Evolutionary conservation across 306 rosid species (phyloP).

Genomic region (Malus fusca): DNA sequence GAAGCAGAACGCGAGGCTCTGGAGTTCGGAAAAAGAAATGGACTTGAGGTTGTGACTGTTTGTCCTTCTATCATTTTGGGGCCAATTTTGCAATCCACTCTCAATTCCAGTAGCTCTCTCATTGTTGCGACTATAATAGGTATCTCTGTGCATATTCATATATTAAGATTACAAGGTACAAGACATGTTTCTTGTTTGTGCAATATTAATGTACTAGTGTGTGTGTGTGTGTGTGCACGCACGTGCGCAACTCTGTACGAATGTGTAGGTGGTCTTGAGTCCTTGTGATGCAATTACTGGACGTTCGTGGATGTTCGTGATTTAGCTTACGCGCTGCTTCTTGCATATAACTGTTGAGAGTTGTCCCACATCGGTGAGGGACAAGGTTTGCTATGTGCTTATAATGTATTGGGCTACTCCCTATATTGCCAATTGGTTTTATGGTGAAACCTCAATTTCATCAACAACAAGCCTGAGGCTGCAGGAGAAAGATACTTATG

Average conservation of each 20-base stretch:
- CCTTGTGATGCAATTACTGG: constrained; percentile 21
- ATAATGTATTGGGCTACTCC: too few relatives aligned
- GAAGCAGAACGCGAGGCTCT: constrained; percentile 53
- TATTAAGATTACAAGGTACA: too few relatives aligned
- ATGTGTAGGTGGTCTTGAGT: constrained; percentile 15
- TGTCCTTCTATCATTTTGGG: constrained; percentile 45
- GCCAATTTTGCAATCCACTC: constrained; percentile 43
- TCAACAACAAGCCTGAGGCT: constrained; percentile 36
- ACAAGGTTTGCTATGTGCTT: too few relatives aligned
- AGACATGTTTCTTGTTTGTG: background rate
- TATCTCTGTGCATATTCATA: background rate
- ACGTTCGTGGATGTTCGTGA: constrained; percentile 38
- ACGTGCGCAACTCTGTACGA: too few relatives aligned
- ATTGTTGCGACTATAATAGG: constrained; percentile 40
- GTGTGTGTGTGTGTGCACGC: too few relatives aligned
- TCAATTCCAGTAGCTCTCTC: constrained; percentile 36
- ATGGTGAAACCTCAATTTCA: too few relatives aligned
- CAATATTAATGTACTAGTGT: too few relatives aligned
- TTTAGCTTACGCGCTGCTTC: constrained; percentile 39
- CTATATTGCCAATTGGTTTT: too few relatives aligned
- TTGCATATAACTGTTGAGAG: too few relatives aligned
- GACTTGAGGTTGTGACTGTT: constrained; percentile 39
- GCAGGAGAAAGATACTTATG: constrained; percentile 45
- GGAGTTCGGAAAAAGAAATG: constrained; percentile 42
- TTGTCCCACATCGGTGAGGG: too few relatives aligned